Conservation (phyloP, 1,284 basidiomycete species). For the Puccinia polysora region DNA sequence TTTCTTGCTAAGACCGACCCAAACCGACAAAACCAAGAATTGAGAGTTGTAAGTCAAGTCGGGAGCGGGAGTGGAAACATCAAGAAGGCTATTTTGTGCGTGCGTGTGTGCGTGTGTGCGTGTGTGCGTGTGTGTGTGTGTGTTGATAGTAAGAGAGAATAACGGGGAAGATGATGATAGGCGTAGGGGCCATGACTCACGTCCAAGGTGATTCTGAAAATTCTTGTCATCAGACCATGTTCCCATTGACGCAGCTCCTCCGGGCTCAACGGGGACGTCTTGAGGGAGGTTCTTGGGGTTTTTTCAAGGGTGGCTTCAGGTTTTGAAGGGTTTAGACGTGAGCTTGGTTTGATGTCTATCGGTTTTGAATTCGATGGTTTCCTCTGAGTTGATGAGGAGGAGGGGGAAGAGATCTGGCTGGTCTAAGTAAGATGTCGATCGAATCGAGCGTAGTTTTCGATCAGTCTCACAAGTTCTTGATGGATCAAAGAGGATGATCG, state of each 20-base stretch:
- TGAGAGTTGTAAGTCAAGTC: too few relatives aligned
- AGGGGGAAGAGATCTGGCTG: too few relatives aligned
- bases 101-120: not conserved
- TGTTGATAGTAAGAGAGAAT: not conserved
- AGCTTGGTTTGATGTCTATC: not conserved
- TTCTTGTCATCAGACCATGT: slow-evolving; percentile 27
- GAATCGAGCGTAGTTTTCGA: too few relatives aligned
- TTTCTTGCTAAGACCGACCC: slow-evolving; percentile 5
- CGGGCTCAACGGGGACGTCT: slow-evolving; percentile 1
- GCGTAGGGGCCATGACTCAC: slow-evolving; percentile 6
- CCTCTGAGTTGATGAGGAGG: too few relatives aligned
- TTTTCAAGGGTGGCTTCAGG: not conserved
- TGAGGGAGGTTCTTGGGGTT: not conserved
- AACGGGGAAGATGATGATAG: not conserved
- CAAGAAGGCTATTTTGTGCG: not conserved
- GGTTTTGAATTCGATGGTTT: too few relatives aligned
- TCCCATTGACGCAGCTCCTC: slow-evolving; percentile 35
- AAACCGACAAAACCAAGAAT: too few relatives aligned
- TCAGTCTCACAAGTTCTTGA: too few relatives aligned
- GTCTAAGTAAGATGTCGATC: too few relatives aligned
- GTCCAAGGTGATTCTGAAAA: slow-evolving; percentile 36
- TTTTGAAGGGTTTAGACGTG: not conserved
- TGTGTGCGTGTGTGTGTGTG: not conserved
- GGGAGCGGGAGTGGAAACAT: not conserved
- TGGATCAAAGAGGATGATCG: not conserved